Evolutionary conservation across 371 early-diverging fungal species (phyloP), one percentile per base, ranked within the genome.

Genomic region (Mucor circinelloides): DNA sequence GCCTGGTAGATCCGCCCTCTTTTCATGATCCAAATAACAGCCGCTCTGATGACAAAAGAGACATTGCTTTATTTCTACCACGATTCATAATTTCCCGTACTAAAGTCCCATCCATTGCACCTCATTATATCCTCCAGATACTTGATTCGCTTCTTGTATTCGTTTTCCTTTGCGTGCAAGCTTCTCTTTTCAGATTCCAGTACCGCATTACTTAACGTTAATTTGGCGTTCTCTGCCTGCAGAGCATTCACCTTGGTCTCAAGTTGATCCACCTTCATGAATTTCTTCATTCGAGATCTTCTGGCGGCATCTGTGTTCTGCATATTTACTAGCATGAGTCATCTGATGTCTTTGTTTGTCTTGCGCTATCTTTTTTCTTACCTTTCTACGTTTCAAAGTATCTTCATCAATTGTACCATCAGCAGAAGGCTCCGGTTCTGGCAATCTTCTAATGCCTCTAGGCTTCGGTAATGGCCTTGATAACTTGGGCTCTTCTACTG

Each of bases 291-390:
- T 46, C 97, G 91, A 23, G 94, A 94, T 67, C 96, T 90, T 60
- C 97, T 91, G 19, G 97, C 97, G 3, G 97, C 97, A 68, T 94
- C 93, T 15, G 96, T 96, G 83, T 96, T 96, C 88, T 93, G 15
- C 44, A 28, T 30, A 30, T 60, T 42, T 60, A 1, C 4, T 38
- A n/a, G 5, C 13, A 25, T 36, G n/a, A 56, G 31, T 56, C 31
- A 56, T 32, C n/a, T 31, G 56, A 56, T 56, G 56, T 7, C 25
- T 19, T 6, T 56, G 7, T 32, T 57, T 58, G 36, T 21, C 15
- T 30, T 9, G 8, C 54, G 23, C 58, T 40, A 31, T 68, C 19
- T 38, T 25, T n/a, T n/a, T n/a, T n/a, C n/a, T n/a, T 63, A 82
- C 82, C 76, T 78, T 78, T 66, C 80, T 62, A 27, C 83, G 66